Evolutionary conservation across 1,284 basidiomycete species (phyloP).

Genomic region (Xerocomus nothofagi): DNA sequence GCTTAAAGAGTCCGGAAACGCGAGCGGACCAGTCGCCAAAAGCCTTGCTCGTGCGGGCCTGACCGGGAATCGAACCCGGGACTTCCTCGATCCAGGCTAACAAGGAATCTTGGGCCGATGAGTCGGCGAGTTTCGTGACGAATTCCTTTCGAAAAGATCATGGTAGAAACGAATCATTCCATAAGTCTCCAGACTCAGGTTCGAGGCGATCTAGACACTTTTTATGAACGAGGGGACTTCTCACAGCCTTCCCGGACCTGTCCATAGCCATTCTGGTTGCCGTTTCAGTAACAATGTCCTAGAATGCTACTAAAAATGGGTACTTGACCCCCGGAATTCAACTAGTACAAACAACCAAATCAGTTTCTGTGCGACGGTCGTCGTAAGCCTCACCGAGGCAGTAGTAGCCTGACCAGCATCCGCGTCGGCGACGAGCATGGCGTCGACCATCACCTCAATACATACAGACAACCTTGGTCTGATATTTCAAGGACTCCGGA

Average conservation of each 20-base stretch:
- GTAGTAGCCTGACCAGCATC: not conserved
- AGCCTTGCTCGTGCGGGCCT: conserved; percentile 62
- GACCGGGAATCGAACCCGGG: conserved; percentile 85
- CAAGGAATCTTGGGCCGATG: conserved; percentile 67
- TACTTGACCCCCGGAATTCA: conserved; percentile 24
- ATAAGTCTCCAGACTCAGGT: not conserved
- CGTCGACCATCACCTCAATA: conserved; percentile 51
- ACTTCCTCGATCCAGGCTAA: conserved; percentile 70
- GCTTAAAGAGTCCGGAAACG: conserved; percentile 15
- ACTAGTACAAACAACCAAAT: conserved; percentile 30
- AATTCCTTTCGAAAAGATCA: too few species aligned
- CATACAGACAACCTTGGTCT: conserved; percentile 61
- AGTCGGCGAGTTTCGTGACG: not conserved
- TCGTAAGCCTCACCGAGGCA: conserved; percentile 10
- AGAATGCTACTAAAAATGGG: conserved; percentile 16
- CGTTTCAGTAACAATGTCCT: too few species aligned
- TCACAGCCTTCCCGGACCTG: not conserved
- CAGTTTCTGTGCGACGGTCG: conserved; percentile 2
- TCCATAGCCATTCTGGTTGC: too few species aligned
- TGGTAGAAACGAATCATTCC: not conserved
- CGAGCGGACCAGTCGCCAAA: not conserved
- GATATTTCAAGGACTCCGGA: conserved; percentile 67
- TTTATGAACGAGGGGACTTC: not conserved
- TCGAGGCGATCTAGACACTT: not conserved
- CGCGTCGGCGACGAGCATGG: conserved; percentile 42